Conservation (phyloP, 2,329 filamentous ascomycete species). For the Hortaea sp. region DNA sequence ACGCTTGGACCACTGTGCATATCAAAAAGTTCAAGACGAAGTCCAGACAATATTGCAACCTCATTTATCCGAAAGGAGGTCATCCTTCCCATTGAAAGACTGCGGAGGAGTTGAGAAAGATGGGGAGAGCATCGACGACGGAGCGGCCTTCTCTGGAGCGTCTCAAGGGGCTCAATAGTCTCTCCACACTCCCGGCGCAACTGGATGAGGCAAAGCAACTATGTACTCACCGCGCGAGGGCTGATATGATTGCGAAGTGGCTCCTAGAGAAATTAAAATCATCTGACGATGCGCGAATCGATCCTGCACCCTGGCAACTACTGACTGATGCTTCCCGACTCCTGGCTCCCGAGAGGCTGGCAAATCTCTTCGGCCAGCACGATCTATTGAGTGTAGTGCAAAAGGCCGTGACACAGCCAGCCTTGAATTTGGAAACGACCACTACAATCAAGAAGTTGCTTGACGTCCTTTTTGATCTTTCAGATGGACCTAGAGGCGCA, state of each 20-base stretch:
- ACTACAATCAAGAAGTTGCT: constrained; percentile 7
- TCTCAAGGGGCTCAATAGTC: constrained; percentile 27
- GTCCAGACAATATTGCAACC: not conserved
- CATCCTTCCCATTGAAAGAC: not conserved
- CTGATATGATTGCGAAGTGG: constrained; percentile 59
- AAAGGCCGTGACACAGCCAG: not conserved
- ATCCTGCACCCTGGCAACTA: constrained; percentile 46
- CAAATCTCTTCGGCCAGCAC: constrained; percentile 52
- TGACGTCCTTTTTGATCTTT: constrained; percentile 11
- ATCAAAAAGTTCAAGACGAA: constrained; percentile 6
- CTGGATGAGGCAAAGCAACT: constrained; percentile 17
- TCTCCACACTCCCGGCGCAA: constrained; percentile 15
- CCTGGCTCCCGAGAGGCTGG: constrained; percentile 60
- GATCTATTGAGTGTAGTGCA: not conserved
- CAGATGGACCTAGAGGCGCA: constrained; percentile 10
- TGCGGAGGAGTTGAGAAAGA: not conserved
- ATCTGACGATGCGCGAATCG: constrained; percentile 32
- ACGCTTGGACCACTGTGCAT: not conserved
- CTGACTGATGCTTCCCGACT: constrained; percentile 50
- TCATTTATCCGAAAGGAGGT: not conserved
- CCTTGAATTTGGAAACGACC: constrained; percentile 37
- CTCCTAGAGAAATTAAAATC: constrained; percentile 49
- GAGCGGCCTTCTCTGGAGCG: constrained; percentile 25
- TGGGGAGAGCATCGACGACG: not conserved
- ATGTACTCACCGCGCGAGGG: constrained; percentile 22